Evolutionary conservation across 2,329 filamentous ascomycete genomes (phyloP).

Genomic region (Apiospora hydei): DNA sequence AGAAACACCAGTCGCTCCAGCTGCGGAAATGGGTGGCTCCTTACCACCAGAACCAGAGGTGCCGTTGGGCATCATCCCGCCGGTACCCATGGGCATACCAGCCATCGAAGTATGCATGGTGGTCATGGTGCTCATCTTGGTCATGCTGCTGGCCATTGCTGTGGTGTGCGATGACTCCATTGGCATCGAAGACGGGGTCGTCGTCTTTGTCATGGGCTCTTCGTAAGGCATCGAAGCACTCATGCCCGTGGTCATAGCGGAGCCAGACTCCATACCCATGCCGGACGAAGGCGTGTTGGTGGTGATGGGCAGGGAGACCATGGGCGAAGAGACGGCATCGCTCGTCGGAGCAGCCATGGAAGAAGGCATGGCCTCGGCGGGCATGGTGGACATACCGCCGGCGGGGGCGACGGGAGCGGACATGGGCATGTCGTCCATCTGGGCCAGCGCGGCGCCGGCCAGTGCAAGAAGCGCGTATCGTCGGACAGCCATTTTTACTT

Average conservation of each 20-base stretch:
- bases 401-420: slow-evolving; percentile 2
- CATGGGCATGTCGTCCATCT: slow-evolving; percentile 31
- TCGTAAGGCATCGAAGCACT: slow-evolving; percentile 15
- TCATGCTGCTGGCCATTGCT: slow-evolving; percentile 4
- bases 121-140: slow-evolving; percentile 20
- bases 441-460: slow-evolving; percentile 34
- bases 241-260: slow-evolving; percentile 18
- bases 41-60: slow-evolving; percentile 30
- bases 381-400: slow-evolving; percentile 25
- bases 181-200: slow-evolving; percentile 4
- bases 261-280: neutral
- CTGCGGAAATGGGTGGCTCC: slow-evolving; percentile 31
- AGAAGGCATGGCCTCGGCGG: slow-evolving; percentile 17
- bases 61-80: neutral
- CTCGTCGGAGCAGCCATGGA: neutral
- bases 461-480: slow-evolving; percentile 34
- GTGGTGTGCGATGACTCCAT: neutral
- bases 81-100: slow-evolving; percentile 25
- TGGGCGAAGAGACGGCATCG: slow-evolving; percentile 6
- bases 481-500: slow-evolving; percentile 36
- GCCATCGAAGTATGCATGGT: slow-evolving; percentile 18
- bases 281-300: slow-evolving; percentile 3
- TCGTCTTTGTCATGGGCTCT: neutral
- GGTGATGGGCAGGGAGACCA: neutral
- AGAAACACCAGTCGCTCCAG: slow-evolving; percentile 31